Evolutionary conservation across 768 basidiomycete genomes (phyloP), one percentile per base, ranked within the genome.

Genomic region (Suillus variegatus): DNA sequence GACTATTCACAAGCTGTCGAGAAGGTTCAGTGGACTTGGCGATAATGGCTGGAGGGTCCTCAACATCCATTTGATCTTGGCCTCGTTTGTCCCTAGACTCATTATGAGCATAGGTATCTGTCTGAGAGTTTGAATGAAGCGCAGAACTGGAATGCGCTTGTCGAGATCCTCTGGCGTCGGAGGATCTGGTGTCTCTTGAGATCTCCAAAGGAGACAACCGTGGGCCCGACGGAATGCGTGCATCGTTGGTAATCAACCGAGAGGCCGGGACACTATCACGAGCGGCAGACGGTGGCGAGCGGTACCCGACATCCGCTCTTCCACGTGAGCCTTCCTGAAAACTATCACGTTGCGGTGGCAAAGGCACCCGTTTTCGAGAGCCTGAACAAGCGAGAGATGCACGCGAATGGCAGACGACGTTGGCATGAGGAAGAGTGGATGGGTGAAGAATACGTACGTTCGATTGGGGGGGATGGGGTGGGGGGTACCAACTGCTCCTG

Each of bases 381-480:
- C 67, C 77, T 69, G 70, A 51, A 58, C 72, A 73, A 61, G 66
- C 63, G 57, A 65, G 71, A 65, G 57, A 56, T 62, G 43, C 63
- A 65, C 67, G 22, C 62, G 64, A 67, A 74, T 65, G 70, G 71
- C 70, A 66, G 72, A 68, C 65, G 70, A 70, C 32, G 69, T 69
- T 70, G 74, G 58, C 63, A 72, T 74, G 72, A 74, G 71, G 71
- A 32, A 70, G 70, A 49, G 64, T 69, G 67, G 71, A 74, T 72
- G 71, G 70, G 68, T 74, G 70, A 70, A 72, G 64, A 63, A 66
- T 67, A 81, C 80, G 78, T 78, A 77, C 76, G 76, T 77, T 78
- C 75, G 66, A 70, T 75, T 77, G 66, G 70, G 65, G 41, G 74
- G 60, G 68, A 73, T 68, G 64, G 67, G 60, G 25, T 44, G 62